Base-by-base conservation (phyloP, 495 filamentous ascomycete genomes). In the Penicillium lagena region DNA sequence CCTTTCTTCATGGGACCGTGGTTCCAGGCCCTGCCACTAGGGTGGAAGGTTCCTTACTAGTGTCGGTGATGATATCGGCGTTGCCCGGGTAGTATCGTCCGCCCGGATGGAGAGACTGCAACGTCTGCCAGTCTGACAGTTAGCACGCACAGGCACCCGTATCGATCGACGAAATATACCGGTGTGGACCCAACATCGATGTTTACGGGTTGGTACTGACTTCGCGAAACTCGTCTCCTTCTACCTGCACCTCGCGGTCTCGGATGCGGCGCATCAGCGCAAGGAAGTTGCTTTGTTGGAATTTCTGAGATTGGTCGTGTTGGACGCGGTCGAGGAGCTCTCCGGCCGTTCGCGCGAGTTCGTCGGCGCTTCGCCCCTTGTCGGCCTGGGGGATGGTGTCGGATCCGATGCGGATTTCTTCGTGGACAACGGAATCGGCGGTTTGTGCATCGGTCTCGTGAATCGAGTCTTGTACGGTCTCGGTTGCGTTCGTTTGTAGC, bases 271-370 rank as follows among this genome's bases (percentile, higher is more conserved):
- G 79, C 87, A 93, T 90, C 51, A 93, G 62, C 8, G 76, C 75
- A 12, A 90, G 70, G 53, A 93, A 93, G 43, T 78, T 79, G 60
- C 86, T 89, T 53, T 89, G 74, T 54, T 83, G 77, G 56, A 90
- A 90, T 52, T 93, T 90, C 40, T 78, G 56, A 47, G 70, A 82
- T 49, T 76, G 72, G 42, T 93, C 81, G 48, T 82, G 67, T 29
- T 78, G 70, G 9, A 93, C 73, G 34, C 73, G 82, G n/a, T 87
- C 76, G 4, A 93, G 69, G 5, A 93, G 67, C 37, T 81, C 68
- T 13, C 78, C 85, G 7, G 87, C 87, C 4, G 86, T 88, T 31
- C 71, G 68, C 12, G 85, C 81, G 28, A 90, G 71, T 31, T 81
- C 86, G 52, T 89, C 83, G 7, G 73, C 71, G 46, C 86, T 80